Base-by-base conservation (phyloP, 306 rosid genomes). In the Medicago ruthenica region DNA sequence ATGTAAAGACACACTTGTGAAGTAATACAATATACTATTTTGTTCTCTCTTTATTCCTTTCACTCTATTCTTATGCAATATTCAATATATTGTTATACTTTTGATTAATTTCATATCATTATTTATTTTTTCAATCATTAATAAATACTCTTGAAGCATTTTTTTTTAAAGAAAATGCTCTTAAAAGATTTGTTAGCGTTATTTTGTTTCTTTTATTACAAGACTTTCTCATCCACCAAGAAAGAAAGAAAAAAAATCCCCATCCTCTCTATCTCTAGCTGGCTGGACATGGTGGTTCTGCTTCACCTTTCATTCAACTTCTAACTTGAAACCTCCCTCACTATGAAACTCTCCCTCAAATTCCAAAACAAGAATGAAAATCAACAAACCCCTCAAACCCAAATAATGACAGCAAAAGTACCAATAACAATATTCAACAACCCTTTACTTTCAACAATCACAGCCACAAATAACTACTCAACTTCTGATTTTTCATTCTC, bases 271-370 rank as follows among this genome's bases (percentile, higher is more conserved):
- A 20, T 10, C 18, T 14, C 24, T 27, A 24, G 27, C 27, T 45
- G 0, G 0, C 17, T 39, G 34, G 5, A 7, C 21, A 39, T 37
- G 64, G 45, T 57, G 24, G 10, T 66, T 31, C 31, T 57, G 15
- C 57, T 60, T 75, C 36, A 11, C n/a, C 0, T 5, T n/a, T 39
- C 55, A 57, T 21, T 51, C 70, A 9, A 31, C 20, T 31, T 58
- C 47, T 39, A 66, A 18, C 50, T 20, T n/a, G 39, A 65, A 67
- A 10, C 41, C 42, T 60, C 8, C 45, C 31, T 42, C 34, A 78
- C 5, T 0, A 91, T 91, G 95, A 91, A 91, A 85, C 86, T 91
- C 27, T 91, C 95, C 51, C 82, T 94, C 53, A 88, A 81, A 73
- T 87, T 88, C 60, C 83, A 63, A 8, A 90, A 80, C 64, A 48